Evolutionary conservation across 176 grass and related monocot species (phyloP), one percentile per base, ranked within the genome.

Genomic region (Oryza glaberrima): DNA sequence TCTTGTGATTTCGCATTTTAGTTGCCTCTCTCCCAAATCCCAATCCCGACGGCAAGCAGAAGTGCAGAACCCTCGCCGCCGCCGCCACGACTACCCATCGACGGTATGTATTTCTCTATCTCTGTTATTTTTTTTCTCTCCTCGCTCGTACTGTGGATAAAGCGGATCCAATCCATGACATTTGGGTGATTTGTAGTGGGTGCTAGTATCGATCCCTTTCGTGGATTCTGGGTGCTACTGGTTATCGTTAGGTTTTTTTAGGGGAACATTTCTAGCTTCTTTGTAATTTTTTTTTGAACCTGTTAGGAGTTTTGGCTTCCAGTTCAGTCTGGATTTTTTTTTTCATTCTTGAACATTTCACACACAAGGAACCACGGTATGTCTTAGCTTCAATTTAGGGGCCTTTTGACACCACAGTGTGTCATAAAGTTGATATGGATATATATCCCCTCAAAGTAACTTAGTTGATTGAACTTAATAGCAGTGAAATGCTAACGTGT

Each of bases 401-500:
- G 63, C 61, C 17, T 47, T 82, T 68, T 87, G 26, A 11, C 41
- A 44, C 81, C 35, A 2, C 11, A 58, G 25, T 32, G 26, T 84
- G 22, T 77, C n/a, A 77, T 32, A 84, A 43, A 9, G 12, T 77
- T 56, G 15, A 22, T 70, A 22, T 56, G 22, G 22, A 60, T 69
- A 46, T 84, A 60, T 69, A 47, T 85, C 26, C 3, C 34, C 5
- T 58, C 2, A 69, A 54, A 77, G n/a, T 1, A 66, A 13, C 23
- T 65, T 23, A 13, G 12, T 72, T 35, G 40, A 67, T 7, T 32
- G 26, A 46, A 35, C 15, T 14, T 45, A 5, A 20, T 67, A 68
- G 11, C 20, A 43, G 1, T 16, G 32, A 11, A 48, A 14, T 52
- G 43, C 13, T 67, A 20, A 32, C 26, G 4, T 67, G 22, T 60